Base-by-base conservation (phyloP, 352 stramenopile species). In the Phytophthora melonis region DNA sequence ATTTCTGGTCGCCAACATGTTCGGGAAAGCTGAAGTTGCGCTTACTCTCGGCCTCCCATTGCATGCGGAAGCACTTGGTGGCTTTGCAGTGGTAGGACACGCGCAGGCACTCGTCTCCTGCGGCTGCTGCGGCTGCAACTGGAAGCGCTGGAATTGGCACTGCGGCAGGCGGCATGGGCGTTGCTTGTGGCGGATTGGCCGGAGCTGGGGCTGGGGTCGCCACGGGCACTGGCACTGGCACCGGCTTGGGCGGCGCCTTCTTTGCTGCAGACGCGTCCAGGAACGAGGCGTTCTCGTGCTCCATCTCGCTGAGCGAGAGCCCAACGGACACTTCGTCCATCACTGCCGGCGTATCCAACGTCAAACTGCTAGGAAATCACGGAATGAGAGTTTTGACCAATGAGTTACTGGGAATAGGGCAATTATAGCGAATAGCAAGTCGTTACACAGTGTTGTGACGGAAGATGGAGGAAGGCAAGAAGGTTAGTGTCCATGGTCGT, bases 31-130 rank as follows among this genome's bases (percentile, higher is more conserved):
- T 49, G 14, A 49, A 16, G 25, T n/a, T 47, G n/a, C 5, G 69
- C 88, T 63, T 63, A 95, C 88, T 90, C 64, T 95, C 87, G 6
- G 86, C 80, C 61, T 95, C 88, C 88, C 88, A 95, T 68, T 94
- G 87, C 16, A 94, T 49, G 53, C 88, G 88, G 58, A 92, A 88
- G 65, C 88, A 94, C 59, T 89, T 84, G 34, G 62, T 75, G 16
- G 87, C 82, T 60, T 78, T 84, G 74, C 88, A 95, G 56, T 87
- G 83, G 41, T 80, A 74, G 0, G 86, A 93, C 1, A 95, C 83
- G 6, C 86, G 79, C 18, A 95, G 55, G 34, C 76, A 78, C 4
- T 93, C 87, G 36, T 93, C 81, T 8, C 53, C 70, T 5, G 68
- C 57, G 23, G 34, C 43, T 43, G 63, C 70, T 4, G 68, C 57